A percentile compares a stretch with the other conserved stretches of the same genome.
phyloP scores from a whole-genome alignment of 208 protist genomes.

The Trypanosoma congolense region DNA sequence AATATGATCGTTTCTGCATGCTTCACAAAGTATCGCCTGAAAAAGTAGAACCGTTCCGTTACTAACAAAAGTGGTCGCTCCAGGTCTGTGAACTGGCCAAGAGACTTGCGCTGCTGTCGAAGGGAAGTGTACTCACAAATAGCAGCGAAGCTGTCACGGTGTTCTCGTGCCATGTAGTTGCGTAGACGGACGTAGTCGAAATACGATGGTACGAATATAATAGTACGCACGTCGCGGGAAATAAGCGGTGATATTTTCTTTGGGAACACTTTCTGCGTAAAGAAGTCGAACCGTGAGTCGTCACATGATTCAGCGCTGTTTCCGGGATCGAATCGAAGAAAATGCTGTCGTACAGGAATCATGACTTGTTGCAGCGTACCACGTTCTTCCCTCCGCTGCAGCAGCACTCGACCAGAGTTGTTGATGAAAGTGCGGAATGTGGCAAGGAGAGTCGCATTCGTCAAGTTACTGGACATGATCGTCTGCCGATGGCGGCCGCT shows the following conservation, averaged over 20 bases:
- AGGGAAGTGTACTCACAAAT: conserved; percentile 92
- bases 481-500: conserved; percentile 91
- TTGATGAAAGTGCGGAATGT: conserved; percentile 80
- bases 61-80: conserved; percentile 88
- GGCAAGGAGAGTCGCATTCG: conserved; percentile 82
- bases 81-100: conserved; percentile 83
- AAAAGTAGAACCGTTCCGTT: conserved; percentile 97
- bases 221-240: conserved; percentile 68
- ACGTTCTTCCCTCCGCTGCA: conserved; percentile 45
- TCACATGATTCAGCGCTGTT: conserved; percentile 42
- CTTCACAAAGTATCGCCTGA: conserved; percentile 91
- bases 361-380: conserved; percentile 58
- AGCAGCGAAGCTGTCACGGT: conserved; percentile 77
- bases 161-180: conserved; percentile 92
- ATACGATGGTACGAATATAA: conserved; percentile 94
- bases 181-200: conserved; percentile 95
- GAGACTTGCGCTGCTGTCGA: conserved; percentile 68
- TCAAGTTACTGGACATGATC: conserved; percentile 75
- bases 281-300: conserved; percentile 91
- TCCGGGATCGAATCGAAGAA: conserved; percentile 81
- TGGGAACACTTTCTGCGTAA: conserved; percentile 81
- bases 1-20: conserved; percentile 91
- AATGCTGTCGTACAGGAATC: conserved; percentile 84
- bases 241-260: conserved; percentile 62
- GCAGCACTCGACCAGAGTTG: conserved; percentile 64